phyloP scores from a whole-genome alignment of 768 basidiomycete species.

The Mycena epipterygia region DNA sequence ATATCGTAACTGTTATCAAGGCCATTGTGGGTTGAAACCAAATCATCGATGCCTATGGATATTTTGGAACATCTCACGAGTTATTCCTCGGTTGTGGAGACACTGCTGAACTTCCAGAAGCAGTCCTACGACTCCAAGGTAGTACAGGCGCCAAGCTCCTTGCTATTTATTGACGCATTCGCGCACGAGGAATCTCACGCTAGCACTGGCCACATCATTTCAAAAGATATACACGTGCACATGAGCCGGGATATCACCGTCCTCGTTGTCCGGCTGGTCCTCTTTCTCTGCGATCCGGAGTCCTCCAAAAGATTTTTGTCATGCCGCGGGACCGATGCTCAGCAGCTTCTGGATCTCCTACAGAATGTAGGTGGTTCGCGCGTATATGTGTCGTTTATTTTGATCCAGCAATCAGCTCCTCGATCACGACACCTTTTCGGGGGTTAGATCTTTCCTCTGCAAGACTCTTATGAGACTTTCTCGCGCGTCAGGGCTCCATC shows the following conservation, averaged over 20 bases:
- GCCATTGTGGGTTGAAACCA: no score
- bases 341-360: slow-evolving; percentile 6
- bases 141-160: no score
- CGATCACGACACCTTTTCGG: slow-evolving; percentile 6
- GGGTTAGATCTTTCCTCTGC: not conserved
- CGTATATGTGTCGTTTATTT: not conserved
- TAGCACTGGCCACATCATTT: no score
- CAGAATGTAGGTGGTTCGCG: not conserved
- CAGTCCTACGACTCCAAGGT: no score
- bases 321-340: slow-evolving; percentile 1
- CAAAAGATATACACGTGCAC: no score
- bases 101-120: no score
- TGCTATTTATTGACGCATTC: no score
- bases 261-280: not conserved
- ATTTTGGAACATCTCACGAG: no score
- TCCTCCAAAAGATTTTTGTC: slow-evolving; percentile 11
- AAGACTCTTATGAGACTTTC: slow-evolving; percentile 25
- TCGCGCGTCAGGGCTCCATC: slow-evolving; percentile 24
- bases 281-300: slow-evolving; percentile 5
- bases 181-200: no score
- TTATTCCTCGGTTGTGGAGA: no score
- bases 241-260: not conserved
- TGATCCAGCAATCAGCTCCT: slow-evolving; percentile 14
- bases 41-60: no score
- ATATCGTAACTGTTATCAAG: no score